Conservation (phyloP, 2,329 filamentous ascomycete genomes). For the Cladophialophora chaetospira region DNA sequence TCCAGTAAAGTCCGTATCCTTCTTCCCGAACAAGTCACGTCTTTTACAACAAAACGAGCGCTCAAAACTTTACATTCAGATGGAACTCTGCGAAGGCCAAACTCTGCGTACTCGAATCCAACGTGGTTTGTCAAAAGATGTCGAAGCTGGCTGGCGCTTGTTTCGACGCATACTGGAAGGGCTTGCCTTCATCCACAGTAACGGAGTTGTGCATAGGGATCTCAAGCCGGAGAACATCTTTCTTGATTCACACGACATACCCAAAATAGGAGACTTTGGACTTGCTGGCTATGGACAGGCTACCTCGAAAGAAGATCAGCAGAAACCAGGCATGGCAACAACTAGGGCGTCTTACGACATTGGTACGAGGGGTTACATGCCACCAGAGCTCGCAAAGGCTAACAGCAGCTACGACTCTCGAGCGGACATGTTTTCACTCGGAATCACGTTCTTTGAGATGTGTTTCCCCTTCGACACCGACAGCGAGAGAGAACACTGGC, state of each 20-base stretch:
- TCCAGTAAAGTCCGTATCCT: constrained; percentile 9
- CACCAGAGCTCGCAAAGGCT: constrained; percentile 73
- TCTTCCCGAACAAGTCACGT: constrained; percentile 12
- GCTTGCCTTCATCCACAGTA: constrained; percentile 81
- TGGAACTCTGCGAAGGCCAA: constrained; percentile 96
- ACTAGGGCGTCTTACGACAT: constrained; percentile 47
- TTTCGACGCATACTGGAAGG: constrained; percentile 92
- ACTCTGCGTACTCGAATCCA: constrained; percentile 84
- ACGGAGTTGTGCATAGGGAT: constrained; percentile 93
- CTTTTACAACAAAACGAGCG: constrained; percentile 14
- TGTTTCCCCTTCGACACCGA: constrained; percentile 64
- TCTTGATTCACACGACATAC: constrained; percentile 85
- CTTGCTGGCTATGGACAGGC: constrained; percentile 82
- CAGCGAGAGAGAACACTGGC: constrained; percentile 56
- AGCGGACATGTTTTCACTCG: constrained; percentile 97
- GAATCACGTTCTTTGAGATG: constrained; percentile 99
- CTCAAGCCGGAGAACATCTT: constrained; percentile 98
- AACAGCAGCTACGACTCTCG: constrained; percentile 78
- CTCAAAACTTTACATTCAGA: constrained; percentile 91
- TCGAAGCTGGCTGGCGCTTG: constrained; percentile 81
- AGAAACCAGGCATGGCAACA: constrained; percentile 20
- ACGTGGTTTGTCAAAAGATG: constrained; percentile 71
- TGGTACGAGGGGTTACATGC: constrained; percentile 86
- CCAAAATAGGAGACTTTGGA: constrained; percentile 96
- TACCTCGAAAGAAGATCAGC: constrained; percentile 13